Evolutionary conservation across 2,329 filamentous ascomycete genomes (phyloP).

Genomic region (Calonectria hongkongensis): DNA sequence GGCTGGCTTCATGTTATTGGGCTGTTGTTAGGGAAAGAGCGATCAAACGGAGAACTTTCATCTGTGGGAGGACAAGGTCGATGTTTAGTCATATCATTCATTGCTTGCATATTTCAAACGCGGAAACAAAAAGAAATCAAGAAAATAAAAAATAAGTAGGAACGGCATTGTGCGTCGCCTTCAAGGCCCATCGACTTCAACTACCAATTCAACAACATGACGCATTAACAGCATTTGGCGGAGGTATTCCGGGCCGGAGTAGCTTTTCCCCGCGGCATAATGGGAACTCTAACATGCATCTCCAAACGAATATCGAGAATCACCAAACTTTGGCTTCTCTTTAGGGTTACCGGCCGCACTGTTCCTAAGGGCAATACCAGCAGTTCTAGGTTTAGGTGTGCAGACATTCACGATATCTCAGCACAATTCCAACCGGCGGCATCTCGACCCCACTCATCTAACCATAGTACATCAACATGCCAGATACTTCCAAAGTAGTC

Average conservation of each 20-base stretch:
- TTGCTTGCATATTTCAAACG: too few species aligned
- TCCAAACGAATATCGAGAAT: not conserved
- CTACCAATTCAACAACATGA: not conserved
- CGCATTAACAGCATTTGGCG: constrained; percentile 10
- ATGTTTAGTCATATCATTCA: too few species aligned
- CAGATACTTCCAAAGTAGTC: constrained; percentile 27
- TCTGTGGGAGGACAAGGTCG: not conserved
- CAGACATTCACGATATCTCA: not conserved
- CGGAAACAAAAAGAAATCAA: too few species aligned
- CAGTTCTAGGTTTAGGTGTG: too few species aligned
- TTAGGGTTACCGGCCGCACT: not conserved
- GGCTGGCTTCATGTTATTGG: not conserved
- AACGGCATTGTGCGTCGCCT: not conserved
- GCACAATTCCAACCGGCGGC: not conserved
- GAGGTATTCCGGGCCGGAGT: constrained; percentile 34
- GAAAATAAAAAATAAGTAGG: not conserved
- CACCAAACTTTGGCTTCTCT: not conserved
- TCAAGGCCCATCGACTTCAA: not conserved
- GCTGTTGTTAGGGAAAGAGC: not conserved
- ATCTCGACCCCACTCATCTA: not conserved
- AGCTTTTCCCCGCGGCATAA: constrained; percentile 36
- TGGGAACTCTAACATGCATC: constrained; percentile 3
- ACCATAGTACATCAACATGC: not conserved
- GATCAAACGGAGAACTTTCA: not conserved
- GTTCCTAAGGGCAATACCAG: not conserved